A percentile compares a stretch with the other conserved stretches of the same genome.
Conservation (phyloP, 306 rosid genomes). For the Acmispon strigosus region DNA sequence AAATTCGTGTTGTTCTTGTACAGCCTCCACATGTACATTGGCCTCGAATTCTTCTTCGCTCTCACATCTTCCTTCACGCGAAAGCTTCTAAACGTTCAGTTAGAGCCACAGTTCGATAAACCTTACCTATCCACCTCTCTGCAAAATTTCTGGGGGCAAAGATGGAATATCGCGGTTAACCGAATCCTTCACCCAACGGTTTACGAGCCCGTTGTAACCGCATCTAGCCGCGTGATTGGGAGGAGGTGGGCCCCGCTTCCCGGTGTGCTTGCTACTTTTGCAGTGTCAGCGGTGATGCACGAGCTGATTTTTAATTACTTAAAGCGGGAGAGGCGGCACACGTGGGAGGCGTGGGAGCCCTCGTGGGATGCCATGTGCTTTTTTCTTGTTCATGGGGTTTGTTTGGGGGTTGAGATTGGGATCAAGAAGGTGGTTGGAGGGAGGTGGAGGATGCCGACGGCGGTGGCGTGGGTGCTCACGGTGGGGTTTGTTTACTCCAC, state of each 20-base stretch:
- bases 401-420: conserved; percentile 13
- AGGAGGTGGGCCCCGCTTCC: conserved; percentile 30
- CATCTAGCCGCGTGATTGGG: background rate
- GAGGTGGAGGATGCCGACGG: conserved; percentile 1
- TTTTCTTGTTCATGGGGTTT: conserved; percentile 23
- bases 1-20: conserved; percentile 12
- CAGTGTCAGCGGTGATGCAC: conserved; percentile 26
- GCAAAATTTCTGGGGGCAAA: conserved; percentile 35
- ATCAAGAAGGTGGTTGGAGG: background rate
- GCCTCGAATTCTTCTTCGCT: conserved; percentile 13
- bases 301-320: conserved; percentile 25
- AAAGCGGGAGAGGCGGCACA: conserved; percentile 27
- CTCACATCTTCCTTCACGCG: background rate
- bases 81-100: background rate
- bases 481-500: conserved; percentile 13
- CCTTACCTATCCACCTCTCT: conserved; percentile 25
- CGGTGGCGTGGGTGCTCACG: conserved; percentile 3
- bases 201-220: conserved; percentile 1
- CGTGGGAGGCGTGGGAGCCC: conserved; percentile 37
- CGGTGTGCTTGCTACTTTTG: background rate
- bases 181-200: conserved; percentile 20
- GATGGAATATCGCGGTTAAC: conserved; percentile 31
- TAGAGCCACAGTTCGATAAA: conserved; percentile 24
- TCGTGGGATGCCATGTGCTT: conserved; percentile 30
- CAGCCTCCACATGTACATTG: conserved; percentile 26